Evolutionary conservation across 768 basidiomycete genomes (phyloP).

Genomic region (Macrolepiota dolichaula): DNA sequence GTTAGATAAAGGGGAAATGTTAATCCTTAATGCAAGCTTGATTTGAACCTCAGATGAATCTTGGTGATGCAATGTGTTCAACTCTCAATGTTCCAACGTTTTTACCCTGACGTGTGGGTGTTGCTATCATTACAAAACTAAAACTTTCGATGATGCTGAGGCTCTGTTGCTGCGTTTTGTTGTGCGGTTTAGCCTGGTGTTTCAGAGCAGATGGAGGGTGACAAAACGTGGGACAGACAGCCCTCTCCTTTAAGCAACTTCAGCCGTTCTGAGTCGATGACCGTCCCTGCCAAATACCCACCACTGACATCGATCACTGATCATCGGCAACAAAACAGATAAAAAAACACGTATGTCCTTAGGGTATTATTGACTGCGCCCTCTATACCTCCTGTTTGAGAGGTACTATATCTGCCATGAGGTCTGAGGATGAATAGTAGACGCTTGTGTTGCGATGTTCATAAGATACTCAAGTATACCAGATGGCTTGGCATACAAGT

Average conservation of each 20-base stretch:
- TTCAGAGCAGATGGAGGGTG: constrained; percentile 4
- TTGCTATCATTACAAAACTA: neutral
- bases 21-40: too few species aligned
- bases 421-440: neutral
- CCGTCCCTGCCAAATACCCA: neutral
- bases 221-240: constrained; percentile 11
- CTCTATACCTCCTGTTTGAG: neutral
- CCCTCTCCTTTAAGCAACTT: constrained; percentile 4
- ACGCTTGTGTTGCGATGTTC: too few species aligned
- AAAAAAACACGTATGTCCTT: neutral
- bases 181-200: neutral
- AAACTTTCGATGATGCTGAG: neutral
- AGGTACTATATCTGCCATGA: neutral
- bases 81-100: too few species aligned
- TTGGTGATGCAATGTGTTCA: too few species aligned
- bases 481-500: too few species aligned
- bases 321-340: neutral
- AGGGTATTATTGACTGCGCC: neutral
- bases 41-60: too few species aligned
- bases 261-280: neutral
- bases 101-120: neutral
- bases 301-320: neutral
- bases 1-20: too few species aligned
- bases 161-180: neutral
- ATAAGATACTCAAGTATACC: neutral